These are phyloP conservation scores for Rosa lucieae DNA, from an alignment of 306 rosid species.

Conservation along the genomic window DNA sequence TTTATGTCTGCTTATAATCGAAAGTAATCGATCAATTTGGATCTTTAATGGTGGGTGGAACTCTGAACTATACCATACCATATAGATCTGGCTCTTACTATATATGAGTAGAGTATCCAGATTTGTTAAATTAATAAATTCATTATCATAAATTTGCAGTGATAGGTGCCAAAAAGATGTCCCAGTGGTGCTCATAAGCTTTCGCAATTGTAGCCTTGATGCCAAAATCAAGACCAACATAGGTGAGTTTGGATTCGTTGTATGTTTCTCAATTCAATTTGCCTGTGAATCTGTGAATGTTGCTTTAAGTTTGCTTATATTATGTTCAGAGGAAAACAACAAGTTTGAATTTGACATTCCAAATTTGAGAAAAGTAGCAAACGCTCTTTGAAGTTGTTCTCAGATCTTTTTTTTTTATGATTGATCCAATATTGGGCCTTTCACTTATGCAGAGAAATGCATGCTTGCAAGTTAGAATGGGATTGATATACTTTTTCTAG, in stretches of 20 bases:
- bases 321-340: constrained; percentile 39
- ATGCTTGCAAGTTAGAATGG: neutral
- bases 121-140: neutral
- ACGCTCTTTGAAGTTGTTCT: neutral
- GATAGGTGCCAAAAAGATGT: constrained; percentile 75
- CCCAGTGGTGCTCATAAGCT: constrained; percentile 67
- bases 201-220: constrained; percentile 81
- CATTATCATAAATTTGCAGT: constrained; percentile 31
- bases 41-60: too few species aligned
- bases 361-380: too few species aligned
- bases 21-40: too few species aligned
- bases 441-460: neutral
- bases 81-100: neutral
- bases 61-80: too few species aligned
- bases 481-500: neutral
- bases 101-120: neutral
- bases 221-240: constrained; percentile 78
- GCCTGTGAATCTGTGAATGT: neutral
- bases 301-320: neutral
- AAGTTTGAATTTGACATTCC: neutral
- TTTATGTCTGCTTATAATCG: neutral
- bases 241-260: constrained; percentile 24
- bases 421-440: neutral
- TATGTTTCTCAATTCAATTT: neutral
- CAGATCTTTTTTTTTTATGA: neutral